Base-by-base conservation (phyloP, 163 green algal species). In the Scenedesmus sp. region DNA sequence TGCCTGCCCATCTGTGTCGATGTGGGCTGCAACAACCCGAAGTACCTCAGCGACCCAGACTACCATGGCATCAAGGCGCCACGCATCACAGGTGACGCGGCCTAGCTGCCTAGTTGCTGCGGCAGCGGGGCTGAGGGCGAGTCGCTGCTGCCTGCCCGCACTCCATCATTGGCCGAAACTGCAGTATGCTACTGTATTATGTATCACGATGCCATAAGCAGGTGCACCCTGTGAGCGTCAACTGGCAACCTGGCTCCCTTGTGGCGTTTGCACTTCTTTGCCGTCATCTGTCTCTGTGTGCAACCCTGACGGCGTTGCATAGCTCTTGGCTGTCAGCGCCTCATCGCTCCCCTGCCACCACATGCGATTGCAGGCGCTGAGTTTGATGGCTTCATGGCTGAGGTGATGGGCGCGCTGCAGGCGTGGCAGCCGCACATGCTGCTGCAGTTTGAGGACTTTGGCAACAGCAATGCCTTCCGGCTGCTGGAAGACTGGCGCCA, bases 391-490 rank as follows among this genome's bases (percentile, higher is more conserved):
- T 91, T 98, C 59, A 89, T 98, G 61, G 91, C 94, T 40, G 96
- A 98, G 93, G 94, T 97, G 83, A 93, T 96, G 91, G 37, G 78
- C 7, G 92, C 93, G 4, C 82, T 96, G 37, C 93, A 90, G 70
- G 83, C 88, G 22, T 95, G 94, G 94, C 88, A 92, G 81, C 93
- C 93, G 3, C 93, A 96, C 93, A 65, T 93, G 59, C 61, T 96
- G 82, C 70, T 99, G 83, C 97, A 99, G 94, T 99, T 98, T 93
- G 98, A 99, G 94, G 97, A 96, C 83, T 97, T 97, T 87, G 94
- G 93, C 83, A 96, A 95, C 86, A 80, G 94, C 37, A 96, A 98
- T 68, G 98, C 98, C 2, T 96, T 95, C 81, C 72, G 81, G 81
- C 46, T 76, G 65, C 65, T 76, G 65, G 65, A 76, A 30, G 26